Conservation (phyloP, 306 rosid species). For the Inga oerstediana region DNA sequence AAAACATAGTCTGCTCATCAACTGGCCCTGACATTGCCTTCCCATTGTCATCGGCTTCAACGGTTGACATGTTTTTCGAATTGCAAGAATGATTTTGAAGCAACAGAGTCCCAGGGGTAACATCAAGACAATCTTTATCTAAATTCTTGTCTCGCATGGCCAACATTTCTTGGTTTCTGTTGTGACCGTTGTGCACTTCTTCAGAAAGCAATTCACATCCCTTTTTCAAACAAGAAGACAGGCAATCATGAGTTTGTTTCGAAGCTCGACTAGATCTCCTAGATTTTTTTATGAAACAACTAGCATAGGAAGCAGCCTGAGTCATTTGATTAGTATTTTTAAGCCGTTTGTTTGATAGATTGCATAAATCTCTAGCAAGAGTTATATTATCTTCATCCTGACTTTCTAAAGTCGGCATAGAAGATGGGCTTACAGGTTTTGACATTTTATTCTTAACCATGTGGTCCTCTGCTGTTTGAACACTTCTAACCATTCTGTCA, state of each 20-base stretch:
- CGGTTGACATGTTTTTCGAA: slow-evolving; percentile 5
- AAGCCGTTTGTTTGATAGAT: slow-evolving; percentile 42
- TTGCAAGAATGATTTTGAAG: slow-evolving; percentile 1
- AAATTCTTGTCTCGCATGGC: not conserved
- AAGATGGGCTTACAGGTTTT: slow-evolving; percentile 20
- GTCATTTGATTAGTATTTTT: slow-evolving; percentile 17
- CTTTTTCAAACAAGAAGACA: slow-evolving; percentile 19
- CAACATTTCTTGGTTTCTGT: not conserved
- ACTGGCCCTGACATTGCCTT: slow-evolving; percentile 29
- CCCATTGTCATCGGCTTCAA: slow-evolving; percentile 19
- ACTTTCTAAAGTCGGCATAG: slow-evolving; percentile 36
- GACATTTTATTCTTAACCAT: slow-evolving; percentile 10
- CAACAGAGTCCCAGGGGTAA: not conserved
- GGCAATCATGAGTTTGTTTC: slow-evolving; percentile 3
- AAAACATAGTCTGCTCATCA: slow-evolving; percentile 22
- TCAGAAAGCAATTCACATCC: slow-evolving; percentile 18
- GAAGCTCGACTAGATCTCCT: slow-evolving; percentile 39
- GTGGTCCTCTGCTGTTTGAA: slow-evolving; percentile 30
- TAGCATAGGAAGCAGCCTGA: slow-evolving; percentile 7
- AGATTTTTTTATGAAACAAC: slow-evolving; percentile 26
- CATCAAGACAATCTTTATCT: slow-evolving; percentile 1
- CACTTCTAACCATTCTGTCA: slow-evolving; percentile 21
- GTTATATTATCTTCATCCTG: slow-evolving; percentile 40
- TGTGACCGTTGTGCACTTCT: not conserved
- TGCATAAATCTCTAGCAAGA: slow-evolving; percentile 42